Percentiles rank a stretch among this genome's conserved stretches.
Evolutionary conservation across 2,329 filamentous ascomycete genomes (phyloP).

Genomic region (Calcarisporium arbuscula): DNA sequence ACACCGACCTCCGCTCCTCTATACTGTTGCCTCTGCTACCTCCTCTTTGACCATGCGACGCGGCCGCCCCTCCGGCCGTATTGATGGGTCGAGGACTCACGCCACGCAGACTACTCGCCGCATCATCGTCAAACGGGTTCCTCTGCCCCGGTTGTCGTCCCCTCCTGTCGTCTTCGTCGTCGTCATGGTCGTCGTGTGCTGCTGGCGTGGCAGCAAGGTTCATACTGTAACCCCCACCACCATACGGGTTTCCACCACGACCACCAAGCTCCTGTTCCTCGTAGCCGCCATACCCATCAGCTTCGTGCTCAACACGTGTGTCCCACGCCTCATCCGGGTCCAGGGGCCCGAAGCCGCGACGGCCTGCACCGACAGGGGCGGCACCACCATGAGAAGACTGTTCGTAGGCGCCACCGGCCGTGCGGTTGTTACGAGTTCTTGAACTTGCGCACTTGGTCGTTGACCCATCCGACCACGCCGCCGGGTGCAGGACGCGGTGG

Average conservation of each 20-base stretch:
- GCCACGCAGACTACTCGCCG: conserved; percentile 59
- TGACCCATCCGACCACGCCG: conserved; percentile 68
- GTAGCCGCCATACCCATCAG: conserved; percentile 63
- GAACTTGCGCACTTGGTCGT: conserved; percentile 56
- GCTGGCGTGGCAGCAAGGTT: conserved; percentile 35
- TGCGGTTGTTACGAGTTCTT: conserved; percentile 59
- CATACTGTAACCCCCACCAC: conserved; percentile 40
- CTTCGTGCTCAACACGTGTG: conserved; percentile 67
- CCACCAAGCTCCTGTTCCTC: conserved; percentile 69
- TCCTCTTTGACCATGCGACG: conserved; percentile 23
- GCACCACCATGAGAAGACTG: conserved; percentile 40
- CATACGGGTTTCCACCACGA: conserved; percentile 25
- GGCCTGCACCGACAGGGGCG: conserved; percentile 32
- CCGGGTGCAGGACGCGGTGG: conserved; percentile 49
- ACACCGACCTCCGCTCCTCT: conserved; percentile 63
- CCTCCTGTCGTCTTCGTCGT: conserved; percentile 26
- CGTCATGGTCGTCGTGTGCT: conserved; percentile 17
- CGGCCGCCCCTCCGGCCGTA: conserved; percentile 28
- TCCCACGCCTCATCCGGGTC: conserved; percentile 88
- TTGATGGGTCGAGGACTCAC: conserved; percentile 72
- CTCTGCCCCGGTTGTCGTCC: conserved; percentile 29
- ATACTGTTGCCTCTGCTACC: conserved; percentile 46
- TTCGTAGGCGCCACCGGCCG: conserved; percentile 68
- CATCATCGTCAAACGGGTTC: conserved; percentile 69
- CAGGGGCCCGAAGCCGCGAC: conserved; percentile 58